Base-by-base conservation (phyloP, 177 flowering plant species). In the Tripterygium wilfordii region DNA sequence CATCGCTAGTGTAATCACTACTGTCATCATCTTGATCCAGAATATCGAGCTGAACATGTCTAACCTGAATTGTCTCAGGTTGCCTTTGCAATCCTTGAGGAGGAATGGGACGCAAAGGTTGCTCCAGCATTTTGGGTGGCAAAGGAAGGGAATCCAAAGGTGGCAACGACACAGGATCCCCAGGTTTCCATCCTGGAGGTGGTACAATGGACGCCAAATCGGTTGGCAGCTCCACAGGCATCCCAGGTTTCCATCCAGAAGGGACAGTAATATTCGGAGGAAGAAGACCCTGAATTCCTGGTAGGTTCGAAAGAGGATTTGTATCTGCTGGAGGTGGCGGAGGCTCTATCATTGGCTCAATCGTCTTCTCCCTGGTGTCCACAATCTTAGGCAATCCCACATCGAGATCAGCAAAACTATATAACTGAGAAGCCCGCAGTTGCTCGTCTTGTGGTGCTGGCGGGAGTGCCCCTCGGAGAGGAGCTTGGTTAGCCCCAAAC, bases 361-460 rank as follows among this genome's bases (percentile, higher is more conserved):
- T 53, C 8, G 61, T 51, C 42, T 66, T 75, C 63, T 80, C 95
- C 48, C 65, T 61, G 26, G 51, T 48, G 45, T 82, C 83, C 0
- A 45, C 75, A 14, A 58, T 53, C 55, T 75, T 76, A 6, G 98
- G 95, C 45, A 92, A 49, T 9, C 96, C 98, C 35, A 92, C 65
- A 63, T 92, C 97, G 38, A 86, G 85, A 52, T 82, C 82, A 32
- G 89, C 94, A 55, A 84, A 82, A 41, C 25, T 66, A 57, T 89
- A 92, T 0, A 92, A 66, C 77, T 82, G 88, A 4, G 96, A 86
- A 19, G 95, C 91, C 3, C 98, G 80, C 96, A 92, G 69, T 63
- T 92, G 97, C 73, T 89, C 98, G 4, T 92, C 98, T 36, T 92
- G 98, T 1, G 98, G 98, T 5, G 98, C 98, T n/a, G 98, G 98